Evolutionary conservation across 768 basidiomycete species (phyloP), one percentile per base, ranked within the genome.

Genomic region (Agaricus subrufescens): DNA sequence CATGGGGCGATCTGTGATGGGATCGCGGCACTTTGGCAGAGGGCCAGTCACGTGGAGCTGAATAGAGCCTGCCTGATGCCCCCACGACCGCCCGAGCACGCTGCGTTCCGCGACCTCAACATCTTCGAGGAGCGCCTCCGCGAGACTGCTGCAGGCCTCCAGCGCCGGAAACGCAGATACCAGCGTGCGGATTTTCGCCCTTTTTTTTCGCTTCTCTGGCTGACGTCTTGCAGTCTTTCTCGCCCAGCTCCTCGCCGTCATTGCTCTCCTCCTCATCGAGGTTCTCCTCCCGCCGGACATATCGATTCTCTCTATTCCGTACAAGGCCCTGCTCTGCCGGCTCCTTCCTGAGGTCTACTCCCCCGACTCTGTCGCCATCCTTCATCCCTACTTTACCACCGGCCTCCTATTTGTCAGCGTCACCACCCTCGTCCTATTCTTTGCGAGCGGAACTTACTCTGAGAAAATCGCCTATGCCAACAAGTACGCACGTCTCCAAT

Each of bases 391-490:
- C 67, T 73, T 94, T 61, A 77, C 86, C 23, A 86, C 83, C 37
- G 92, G 89, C 1, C 71, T 94, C 38, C 75, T 97, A 10, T 90
- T 96, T 58, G 91, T 98, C 29, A 84, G 88, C 19, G 84, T 93
- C 52, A 94, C 93, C 12, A 95, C 95, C 2, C 83, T 98, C 7
- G 81, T 89, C 31, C 81, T 99, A 39, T 97, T 98, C 79, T 98
- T 97, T 68, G 93, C 94, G 8, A 95, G 91, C 63, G 96, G 96
- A 15, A 89, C 95, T 83, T 99, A 98, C 65, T 78, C 87, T 3
- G 94, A 99, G 70, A 95, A 96, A 75, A 95, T 98, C 63, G 89
- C 84, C 3, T 98, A 97, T 68, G 94, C 96, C 19, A 94, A 97
- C 74, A 88, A 88, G 95, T 95, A 68, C 64, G 89, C 75, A 68